A percentile compares a stretch with the other conserved stretches of the same genome.
Evolutionary conservation across 1,284 basidiomycete genomes (phyloP).

Genomic region (Ustilago tritici): DNA sequence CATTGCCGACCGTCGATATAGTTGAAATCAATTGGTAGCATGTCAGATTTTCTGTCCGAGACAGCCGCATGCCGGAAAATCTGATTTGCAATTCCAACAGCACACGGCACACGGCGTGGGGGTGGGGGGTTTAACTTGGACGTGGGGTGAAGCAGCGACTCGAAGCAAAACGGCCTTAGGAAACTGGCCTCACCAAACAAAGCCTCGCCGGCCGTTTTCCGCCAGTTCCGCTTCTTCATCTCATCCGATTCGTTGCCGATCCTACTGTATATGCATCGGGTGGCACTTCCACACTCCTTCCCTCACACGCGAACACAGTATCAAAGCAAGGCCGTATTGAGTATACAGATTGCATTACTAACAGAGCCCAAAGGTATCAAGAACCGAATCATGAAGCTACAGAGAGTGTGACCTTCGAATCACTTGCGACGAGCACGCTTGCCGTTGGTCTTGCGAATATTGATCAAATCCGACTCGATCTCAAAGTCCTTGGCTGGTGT

Average conservation of each 20-base stretch:
- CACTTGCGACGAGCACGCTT: conserved; percentile 64
- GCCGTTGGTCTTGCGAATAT: conserved; percentile 65
- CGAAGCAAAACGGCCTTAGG: neutral
- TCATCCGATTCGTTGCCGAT: conserved; percentile 1
- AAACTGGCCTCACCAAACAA: neutral
- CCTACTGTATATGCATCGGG: neutral
- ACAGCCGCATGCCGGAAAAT: neutral
- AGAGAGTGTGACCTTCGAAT: neutral
- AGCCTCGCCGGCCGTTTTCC: conserved; percentile 16
- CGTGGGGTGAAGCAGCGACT: no score
- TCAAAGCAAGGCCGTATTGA: neutral
- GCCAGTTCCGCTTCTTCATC: conserved; percentile 8
- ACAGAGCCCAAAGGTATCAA: neutral
- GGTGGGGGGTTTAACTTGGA: neutral
- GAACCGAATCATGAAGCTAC: neutral
- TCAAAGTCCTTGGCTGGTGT: conserved; percentile 68
- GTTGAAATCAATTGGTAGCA: conserved; percentile 1
- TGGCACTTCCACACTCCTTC: neutral
- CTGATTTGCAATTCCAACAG: no score
- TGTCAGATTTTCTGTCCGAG: neutral
- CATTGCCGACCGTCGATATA: neutral
- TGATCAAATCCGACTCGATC: conserved; percentile 68
- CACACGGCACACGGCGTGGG: neutral
- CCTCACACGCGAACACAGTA: neutral
- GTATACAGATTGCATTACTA: neutral